Conservation (phyloP, 306 rosid species). For the Arachis stenosperma region DNA sequence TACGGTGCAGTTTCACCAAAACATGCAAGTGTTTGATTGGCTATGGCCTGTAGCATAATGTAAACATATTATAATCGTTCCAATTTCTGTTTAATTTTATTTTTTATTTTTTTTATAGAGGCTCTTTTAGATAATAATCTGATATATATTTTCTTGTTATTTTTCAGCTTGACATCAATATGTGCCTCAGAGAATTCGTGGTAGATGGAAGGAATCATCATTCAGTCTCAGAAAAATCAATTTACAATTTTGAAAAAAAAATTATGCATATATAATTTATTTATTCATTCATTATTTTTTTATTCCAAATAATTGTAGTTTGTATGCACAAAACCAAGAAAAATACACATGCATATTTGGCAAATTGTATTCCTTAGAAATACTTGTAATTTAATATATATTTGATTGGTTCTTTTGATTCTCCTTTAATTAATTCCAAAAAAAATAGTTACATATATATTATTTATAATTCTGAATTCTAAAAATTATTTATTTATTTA, state of each 20-base stretch:
- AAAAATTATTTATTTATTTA: background rate
- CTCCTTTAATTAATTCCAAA: conserved; percentile 1
- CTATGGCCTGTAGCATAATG: too few species aligned
- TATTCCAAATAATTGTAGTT: background rate
- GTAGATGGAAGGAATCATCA: conserved; percentile 36
- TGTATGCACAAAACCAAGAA: conserved; percentile 34
- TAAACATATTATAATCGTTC: too few species aligned
- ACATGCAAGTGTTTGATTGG: too few species aligned
- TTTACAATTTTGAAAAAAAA: background rate
- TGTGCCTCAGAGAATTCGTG: conserved; percentile 44
- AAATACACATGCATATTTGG: conserved; percentile 15
- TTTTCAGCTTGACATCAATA: conserved; percentile 68
- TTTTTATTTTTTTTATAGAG: background rate
- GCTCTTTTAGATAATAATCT: background rate
- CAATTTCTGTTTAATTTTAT: background rate
- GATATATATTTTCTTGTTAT: conserved; percentile 5
- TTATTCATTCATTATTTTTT: conserved; percentile 38
- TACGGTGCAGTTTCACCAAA: background rate
- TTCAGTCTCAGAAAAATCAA: conserved; percentile 24
- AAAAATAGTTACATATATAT: background rate
- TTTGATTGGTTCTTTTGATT: conserved; percentile 33
- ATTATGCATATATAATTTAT: conserved; percentile 23
- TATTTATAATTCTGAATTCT: conserved; percentile 12
- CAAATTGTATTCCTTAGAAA: conserved; percentile 15
- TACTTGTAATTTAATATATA: conserved; percentile 4